Conservation (phyloP, 768 basidiomycete genomes). For the Porphyrellus cyaneotinctus region DNA sequence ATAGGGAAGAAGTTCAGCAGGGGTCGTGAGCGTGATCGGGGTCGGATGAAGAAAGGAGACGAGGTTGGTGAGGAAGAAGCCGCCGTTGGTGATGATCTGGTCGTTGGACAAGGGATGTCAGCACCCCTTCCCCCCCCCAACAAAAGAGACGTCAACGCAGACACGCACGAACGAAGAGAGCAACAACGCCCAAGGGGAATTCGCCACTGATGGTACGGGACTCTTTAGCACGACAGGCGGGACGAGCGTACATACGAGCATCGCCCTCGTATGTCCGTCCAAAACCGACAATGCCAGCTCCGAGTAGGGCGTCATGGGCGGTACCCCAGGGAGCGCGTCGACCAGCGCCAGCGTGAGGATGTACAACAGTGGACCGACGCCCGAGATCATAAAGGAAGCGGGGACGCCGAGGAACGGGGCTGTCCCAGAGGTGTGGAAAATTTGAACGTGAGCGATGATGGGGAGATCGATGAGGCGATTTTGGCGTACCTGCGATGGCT, state of each 20-base stretch:
- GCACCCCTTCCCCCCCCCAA: no score
- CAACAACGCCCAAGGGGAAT: conserved; percentile 75
- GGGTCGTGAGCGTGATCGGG: conserved; percentile 63
- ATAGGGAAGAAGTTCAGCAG: conserved; percentile 72
- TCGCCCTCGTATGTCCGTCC: conserved; percentile 76
- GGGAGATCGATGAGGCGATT: neutral
- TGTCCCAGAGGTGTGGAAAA: conserved; percentile 25
- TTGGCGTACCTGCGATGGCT: conserved; percentile 55
- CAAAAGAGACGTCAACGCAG: neutral
- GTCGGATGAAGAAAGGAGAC: conserved; percentile 75
- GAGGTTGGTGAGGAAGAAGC: conserved; percentile 75
- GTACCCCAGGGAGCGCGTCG: conserved; percentile 47
- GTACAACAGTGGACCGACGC: conserved; percentile 61
- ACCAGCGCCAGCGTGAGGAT: conserved; percentile 56
- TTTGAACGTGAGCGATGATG: neutral
- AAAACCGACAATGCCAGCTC: conserved; percentile 73
- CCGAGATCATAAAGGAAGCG: conserved; percentile 79
- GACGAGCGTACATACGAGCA: conserved; percentile 73
- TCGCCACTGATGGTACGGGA: conserved; percentile 44
- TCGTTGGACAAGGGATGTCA: no score
- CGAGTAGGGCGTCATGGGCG: conserved; percentile 46
- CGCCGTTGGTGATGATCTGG: conserved; percentile 70
- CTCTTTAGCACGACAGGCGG: conserved; percentile 62
- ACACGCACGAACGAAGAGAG: conserved; percentile 63
- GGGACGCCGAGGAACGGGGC: conserved; percentile 61